Base-by-base conservation (phyloP, 2,329 filamentous ascomycete species). In the Alternaria sp. region DNA sequence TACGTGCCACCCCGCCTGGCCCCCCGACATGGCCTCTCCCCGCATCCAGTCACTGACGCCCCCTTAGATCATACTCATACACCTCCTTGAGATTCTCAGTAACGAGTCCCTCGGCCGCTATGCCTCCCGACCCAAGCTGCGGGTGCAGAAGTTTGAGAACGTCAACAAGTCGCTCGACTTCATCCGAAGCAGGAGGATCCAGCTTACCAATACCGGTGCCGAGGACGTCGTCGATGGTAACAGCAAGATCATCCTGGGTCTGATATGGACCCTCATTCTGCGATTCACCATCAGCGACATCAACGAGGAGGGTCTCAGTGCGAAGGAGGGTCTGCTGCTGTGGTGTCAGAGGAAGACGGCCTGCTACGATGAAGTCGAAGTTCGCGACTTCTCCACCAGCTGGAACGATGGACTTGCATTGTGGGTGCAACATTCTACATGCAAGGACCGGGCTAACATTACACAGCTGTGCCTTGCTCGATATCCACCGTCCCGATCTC, bases 301-400 rank as follows among this genome's bases (percentile, higher is more conserved):
- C 83, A 98, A 96, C 78, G 91, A 94, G 79, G 95, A 97, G 84
- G 95, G 95, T 67, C 90, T 98, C 88, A 97, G 94, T 53, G 95
- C 95, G 59, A 97, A 98, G 80, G 95, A 98, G 78, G 95, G 95
- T 64, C 82, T 99, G 72, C 81, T 99, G 58, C 82, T 99, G 24
- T 99, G 95, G 95, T 99, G 95, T 83, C 94, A 99, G 81, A 87
- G 95, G 71, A 99, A 99, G 83, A 99, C 95, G 30, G 95, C 95
- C 7, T 99, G 95, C 81, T 99, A 99, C 79, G 94, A 97, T 62
- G 95, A 96, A 76, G 94, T 99, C 22, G 91, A 98, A 69, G 93
- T 99, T 39, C 87, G 92, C 54, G 94, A 99, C 81, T 99, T 99
- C 79, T 97, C 93, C 58, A 84, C 85, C 34, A 98, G 95, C 79